Base-by-base conservation (phyloP, 192 early-diverging fungal genomes). In the Entomortierella beljakovae region DNA sequence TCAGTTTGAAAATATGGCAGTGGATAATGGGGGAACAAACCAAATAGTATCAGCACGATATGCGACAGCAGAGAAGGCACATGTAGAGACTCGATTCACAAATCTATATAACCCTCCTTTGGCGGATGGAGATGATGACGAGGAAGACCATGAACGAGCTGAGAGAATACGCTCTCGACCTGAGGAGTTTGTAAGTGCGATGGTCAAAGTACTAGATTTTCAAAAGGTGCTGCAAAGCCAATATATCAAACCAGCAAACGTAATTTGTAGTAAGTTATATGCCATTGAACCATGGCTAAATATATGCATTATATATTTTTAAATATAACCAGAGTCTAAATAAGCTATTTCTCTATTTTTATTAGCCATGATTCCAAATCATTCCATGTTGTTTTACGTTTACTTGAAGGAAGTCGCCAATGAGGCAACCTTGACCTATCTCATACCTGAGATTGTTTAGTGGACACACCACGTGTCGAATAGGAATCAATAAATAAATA, bases 211-310 rank as follows among this genome's bases (percentile, higher is more conserved):
- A 62, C 81, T 88, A 32, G 93, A 94, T 71, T 91, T 96, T 71
- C 80, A 90, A 55, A 90, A 92, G 43, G 94, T 95, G 57, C 61
- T 95, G 53, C 89, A 92, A 42, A 89, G 91, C 77, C 88, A 93
- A 60, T 87, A 90, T 40, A 80, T 95, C 2, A 89, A 85, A n/a
- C 95, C 95, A 18, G 84, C 80, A 59, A 90, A 93, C 66, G 90
- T 94, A 32, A 89, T 96, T 34, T 94, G 93, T 74, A 88, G 89
- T 91, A 86, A 82, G 85, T 65, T 3, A 26, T 23, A 22, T 20
- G 20, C 58, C 11, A 11, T 18, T 38, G 3, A 25, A 6, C 5
- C 9, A 25, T 4, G 18, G n/a, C 33, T 25, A 34, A 1, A 11
- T 7, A 34, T 25, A 6, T 3, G 31, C 22, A 43, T 8, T 16